Conservation (phyloP, 257 asterid species). For the Capsicum rhomboideum region DNA sequence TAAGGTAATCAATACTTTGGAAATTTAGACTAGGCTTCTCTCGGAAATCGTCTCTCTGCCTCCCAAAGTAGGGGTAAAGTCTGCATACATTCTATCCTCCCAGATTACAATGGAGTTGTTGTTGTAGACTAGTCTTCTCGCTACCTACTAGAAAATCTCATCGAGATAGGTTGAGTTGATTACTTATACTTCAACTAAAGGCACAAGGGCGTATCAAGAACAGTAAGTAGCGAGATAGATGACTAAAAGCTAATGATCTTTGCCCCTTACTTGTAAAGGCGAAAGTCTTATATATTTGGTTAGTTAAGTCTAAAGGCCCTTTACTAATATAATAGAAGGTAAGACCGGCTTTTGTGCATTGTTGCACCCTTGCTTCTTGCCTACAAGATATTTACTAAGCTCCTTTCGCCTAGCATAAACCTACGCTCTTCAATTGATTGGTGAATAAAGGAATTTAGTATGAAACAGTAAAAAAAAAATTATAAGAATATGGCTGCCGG, state of each 20-base stretch:
- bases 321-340: neutral
- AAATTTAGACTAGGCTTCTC: neutral
- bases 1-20: conserved; percentile 33
- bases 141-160: neutral
- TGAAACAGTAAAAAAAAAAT: neutral
- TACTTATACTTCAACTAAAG: neutral
- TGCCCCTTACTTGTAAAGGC: neutral
- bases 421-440: neutral
- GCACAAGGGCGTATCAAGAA: neutral
- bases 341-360: neutral
- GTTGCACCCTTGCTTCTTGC: neutral
- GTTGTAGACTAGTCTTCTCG: neutral
- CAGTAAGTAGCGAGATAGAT: neutral
- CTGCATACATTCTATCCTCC: no score
- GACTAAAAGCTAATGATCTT: neutral
- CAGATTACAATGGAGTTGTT: no score
- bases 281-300: neutral
- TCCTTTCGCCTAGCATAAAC: neutral
- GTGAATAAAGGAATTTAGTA: neutral
- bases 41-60: no score
- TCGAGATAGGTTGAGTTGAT: neutral
- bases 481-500: neutral
- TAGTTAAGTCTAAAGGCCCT: neutral
- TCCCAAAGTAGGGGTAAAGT: no score
- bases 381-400: neutral